phyloP scores from a whole-genome alignment of 2,329 filamentous ascomycete species.

The Aspergillus pseudoterreus region DNA sequence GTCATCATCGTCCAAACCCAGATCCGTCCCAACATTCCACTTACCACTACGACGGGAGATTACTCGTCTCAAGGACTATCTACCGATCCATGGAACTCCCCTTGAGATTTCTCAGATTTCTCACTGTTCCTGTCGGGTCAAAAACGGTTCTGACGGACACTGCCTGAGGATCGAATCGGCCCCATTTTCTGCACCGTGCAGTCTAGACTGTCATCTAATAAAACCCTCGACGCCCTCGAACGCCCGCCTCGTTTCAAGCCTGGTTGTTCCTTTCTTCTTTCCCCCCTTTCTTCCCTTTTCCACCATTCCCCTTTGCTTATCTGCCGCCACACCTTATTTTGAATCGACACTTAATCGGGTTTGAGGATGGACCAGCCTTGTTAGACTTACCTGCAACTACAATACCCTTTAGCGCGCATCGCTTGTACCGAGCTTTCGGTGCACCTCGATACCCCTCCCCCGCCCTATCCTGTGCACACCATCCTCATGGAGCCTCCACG shows the following conservation, averaged over 20 bases:
- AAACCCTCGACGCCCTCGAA: not conserved
- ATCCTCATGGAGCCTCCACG: slow-evolving; percentile 4
- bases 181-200: not conserved
- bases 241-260: not conserved
- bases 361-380: not conserved
- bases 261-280: not conserved
- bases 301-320: not conserved
- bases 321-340: slow-evolving; percentile 7
- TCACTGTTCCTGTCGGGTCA: too few relatives aligned
- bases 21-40: not conserved
- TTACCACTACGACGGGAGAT: too few relatives aligned
- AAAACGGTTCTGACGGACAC: not conserved
- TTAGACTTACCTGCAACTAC: not conserved
- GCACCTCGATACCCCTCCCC: not conserved
- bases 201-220: not conserved
- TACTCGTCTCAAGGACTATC: too few relatives aligned
- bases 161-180: not conserved
- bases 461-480: not conserved
- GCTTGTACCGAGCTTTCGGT: not conserved
- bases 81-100: too few relatives aligned
- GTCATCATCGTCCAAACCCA: not conserved
- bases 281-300: not conserved
- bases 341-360: not conserved
- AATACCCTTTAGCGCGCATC: not conserved
- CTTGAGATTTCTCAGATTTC: too few relatives aligned